phyloP scores from a whole-genome alignment of 140 eudicot species.

The Oenanthe javanica region DNA sequence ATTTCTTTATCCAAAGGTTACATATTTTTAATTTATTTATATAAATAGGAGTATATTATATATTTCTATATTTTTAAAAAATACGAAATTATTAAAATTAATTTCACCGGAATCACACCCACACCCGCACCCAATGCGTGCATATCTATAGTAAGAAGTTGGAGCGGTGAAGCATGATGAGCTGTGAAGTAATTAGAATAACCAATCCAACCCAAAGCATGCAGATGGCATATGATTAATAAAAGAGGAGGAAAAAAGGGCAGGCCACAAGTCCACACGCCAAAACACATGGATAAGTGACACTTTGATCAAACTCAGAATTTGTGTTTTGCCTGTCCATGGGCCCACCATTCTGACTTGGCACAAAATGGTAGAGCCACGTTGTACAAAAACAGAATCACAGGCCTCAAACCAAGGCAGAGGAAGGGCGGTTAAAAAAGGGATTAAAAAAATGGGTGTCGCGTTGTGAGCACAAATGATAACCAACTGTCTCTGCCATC shows the following conservation, averaged over 20 bases:
- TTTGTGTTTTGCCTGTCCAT: neutral
- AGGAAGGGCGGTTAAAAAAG: neutral
- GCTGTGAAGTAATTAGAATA: neutral
- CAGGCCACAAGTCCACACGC: slow-evolving; percentile 13
- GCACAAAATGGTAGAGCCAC: slow-evolving; percentile 11
- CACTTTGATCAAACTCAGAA: slow-evolving; percentile 11
- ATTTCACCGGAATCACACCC: too few relatives aligned
- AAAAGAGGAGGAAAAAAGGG: neutral
- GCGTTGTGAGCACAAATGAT: neutral
- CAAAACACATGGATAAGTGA: slow-evolving; percentile 39
- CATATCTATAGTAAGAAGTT: neutral
- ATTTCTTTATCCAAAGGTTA: too few relatives aligned
- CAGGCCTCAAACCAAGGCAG: neutral
- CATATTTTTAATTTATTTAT: too few relatives aligned
- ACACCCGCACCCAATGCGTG: neutral
- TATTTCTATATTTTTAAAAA: too few relatives aligned
- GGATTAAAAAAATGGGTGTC: neutral
- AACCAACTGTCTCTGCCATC: neutral
- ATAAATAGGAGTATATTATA: too few relatives aligned
- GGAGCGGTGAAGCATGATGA: neutral
- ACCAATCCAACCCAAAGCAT: neutral
- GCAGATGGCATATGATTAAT: slow-evolving; percentile 1
- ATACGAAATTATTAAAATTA: too few relatives aligned
- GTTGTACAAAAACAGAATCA: neutral
- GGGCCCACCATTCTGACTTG: slow-evolving; percentile 31